Evolutionary conservation across 129 eudicot genomes (phyloP).

Genomic region (Flaveria trinervia): DNA sequence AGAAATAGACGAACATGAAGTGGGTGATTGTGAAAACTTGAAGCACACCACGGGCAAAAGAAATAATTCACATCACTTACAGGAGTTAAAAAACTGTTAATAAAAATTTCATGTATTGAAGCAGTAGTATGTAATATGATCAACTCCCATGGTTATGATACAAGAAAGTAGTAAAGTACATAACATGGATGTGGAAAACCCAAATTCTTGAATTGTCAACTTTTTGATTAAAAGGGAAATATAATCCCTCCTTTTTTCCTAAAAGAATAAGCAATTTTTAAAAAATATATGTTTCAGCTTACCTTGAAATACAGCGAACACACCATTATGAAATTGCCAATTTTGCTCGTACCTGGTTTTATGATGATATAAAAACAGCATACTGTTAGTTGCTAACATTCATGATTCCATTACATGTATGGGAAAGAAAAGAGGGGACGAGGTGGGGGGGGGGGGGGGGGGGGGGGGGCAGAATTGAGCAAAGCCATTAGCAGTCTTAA

Average conservation of each 20-base stretch:
- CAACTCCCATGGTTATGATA: background rate
- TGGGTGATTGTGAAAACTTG: background rate
- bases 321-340: slow-evolving; percentile 64
- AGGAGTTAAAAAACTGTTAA: background rate
- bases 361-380: slow-evolving; percentile 13
- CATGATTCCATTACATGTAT: background rate
- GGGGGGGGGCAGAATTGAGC: background rate
- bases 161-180: background rate
- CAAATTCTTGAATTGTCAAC: background rate
- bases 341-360: slow-evolving; percentile 65
- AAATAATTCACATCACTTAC: background rate
- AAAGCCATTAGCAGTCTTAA: background rate
- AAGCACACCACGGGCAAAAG: background rate
- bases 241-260: background rate
- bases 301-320: slow-evolving; percentile 75
- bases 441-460: background rate
- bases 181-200: background rate
- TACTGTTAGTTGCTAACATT: slow-evolving; percentile 15
- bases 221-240: background rate
- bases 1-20: slow-evolving; percentile 16
- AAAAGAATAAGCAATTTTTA: background rate
- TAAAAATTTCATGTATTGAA: background rate
- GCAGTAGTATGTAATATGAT: background rate
- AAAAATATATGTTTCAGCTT: background rate
- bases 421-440: too few relatives aligned